Base-by-base conservation (phyloP, 331 rosid species). In the Erythrophleum ivorense region DNA sequence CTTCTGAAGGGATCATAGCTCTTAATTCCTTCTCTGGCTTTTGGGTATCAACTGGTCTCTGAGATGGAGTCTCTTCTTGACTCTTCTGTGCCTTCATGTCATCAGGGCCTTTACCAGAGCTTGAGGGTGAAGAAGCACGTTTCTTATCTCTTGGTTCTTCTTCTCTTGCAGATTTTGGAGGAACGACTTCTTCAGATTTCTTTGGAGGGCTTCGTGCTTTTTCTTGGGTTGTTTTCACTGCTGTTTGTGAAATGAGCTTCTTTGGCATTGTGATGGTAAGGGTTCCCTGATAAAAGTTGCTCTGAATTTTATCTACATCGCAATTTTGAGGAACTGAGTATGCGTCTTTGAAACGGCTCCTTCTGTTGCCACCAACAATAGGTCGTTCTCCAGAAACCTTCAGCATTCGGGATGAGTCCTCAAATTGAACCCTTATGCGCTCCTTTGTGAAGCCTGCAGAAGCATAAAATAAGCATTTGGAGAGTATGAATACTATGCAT, bases 231-330 rank as follows among this genome's bases (percentile, higher is more conserved):
- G 82, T 38, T 78, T 24, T 74, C 11, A 73, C 76, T 75, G 75
- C 78, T 83, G 58, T 40, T 62, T 45, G 55, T 81, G 84, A 15
- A 31, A 19, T 40, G 6, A 6, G 0, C 52, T 81, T 82, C 77
- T 83, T 90, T 79, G 85, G 88, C 43, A 90, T 76, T 69, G 75
- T 88, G 2, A 90, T n/a, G 15, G 84, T 79, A 48, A 90, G 90
- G 33, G 69, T 64, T 58, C 85, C 87, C 19, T 54, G 11, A 1
- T 71, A 71, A 79, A 88, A 85, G 16, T 74, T 81, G n/a, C 76
- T 83, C 7, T 73, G 66, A 80, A 90, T 78, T 81, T 73, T 45
- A 12, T 65, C 78, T 3, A 59, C 3, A 3, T 65, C 82, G 64
- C 87, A 81, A 29, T 78, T 77, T 36, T 64, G 76, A 48, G 90